These are phyloP conservation scores for Puccinellia tenuiflora DNA, from an alignment of 176 grass and related monocot species.

Conservation along the genomic window DNA sequence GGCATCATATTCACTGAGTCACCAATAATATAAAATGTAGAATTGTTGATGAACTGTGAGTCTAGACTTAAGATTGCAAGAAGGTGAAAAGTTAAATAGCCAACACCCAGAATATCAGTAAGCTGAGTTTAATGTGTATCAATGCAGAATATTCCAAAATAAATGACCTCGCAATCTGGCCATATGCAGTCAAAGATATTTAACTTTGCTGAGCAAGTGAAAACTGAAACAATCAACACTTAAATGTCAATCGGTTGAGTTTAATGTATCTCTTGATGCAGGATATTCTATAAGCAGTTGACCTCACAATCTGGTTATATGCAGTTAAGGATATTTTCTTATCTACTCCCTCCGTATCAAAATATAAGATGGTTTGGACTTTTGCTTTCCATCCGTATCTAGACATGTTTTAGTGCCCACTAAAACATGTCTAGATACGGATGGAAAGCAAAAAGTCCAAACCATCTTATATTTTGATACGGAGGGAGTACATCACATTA, in stretches of 20 bases:
- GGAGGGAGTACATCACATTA: too few species aligned
- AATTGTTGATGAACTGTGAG: not conserved
- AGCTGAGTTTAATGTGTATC: not conserved
- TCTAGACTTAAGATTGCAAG: not conserved
- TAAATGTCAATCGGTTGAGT: not conserved
- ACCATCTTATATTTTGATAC: too few species aligned
- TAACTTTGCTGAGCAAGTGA: not conserved
- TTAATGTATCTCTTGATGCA: not conserved
- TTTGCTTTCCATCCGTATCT: too few species aligned
- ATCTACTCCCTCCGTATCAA: too few species aligned
- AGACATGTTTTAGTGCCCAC: too few species aligned
- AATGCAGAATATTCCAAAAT: not conserved
- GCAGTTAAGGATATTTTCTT: not conserved
- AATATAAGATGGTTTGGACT: too few species aligned
- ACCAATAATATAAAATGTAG: not conserved
- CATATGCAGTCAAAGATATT: not conserved
- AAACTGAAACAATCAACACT: not conserved
- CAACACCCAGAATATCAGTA: not conserved
- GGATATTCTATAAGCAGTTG: not conserved
- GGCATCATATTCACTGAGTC: not conserved
- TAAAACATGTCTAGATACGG: too few species aligned
- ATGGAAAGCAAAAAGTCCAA: too few species aligned
- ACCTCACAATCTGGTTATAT: not conserved
- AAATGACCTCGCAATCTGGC: not conserved
- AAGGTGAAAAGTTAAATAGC: not conserved